phyloP scores from a whole-genome alignment of 345 rosid species.

The Heritiera littoralis region DNA sequence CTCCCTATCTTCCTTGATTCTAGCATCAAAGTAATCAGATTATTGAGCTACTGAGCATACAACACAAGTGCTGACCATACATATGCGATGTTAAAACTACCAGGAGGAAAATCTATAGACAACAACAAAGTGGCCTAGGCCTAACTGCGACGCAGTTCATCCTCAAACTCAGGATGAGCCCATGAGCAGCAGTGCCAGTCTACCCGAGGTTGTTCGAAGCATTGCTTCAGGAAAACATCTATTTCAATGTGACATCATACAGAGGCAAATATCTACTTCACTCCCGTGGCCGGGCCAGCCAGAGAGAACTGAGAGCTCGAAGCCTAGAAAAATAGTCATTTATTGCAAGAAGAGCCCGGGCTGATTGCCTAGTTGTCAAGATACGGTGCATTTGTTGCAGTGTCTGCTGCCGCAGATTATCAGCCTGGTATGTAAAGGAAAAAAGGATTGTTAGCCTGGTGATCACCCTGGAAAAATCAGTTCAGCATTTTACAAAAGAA shows the following conservation, averaged over 20 bases:
- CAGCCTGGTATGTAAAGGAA: conserved; percentile 43
- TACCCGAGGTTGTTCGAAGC: neutral
- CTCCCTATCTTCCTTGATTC: conserved; percentile 23
- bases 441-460: neutral
- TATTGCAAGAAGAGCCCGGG: conserved; percentile 74
- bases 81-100: conserved; percentile 26
- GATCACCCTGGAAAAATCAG: neutral
- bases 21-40: conserved; percentile 26
- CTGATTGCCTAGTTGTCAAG: conserved; percentile 73
- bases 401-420: conserved; percentile 74
- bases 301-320: conserved; percentile 75
- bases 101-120: neutral
- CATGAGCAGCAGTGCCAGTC: neutral
- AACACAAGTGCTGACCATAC: conserved; percentile 26
- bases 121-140: neutral
- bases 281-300: conserved; percentile 76
- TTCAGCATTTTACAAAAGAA: neutral
- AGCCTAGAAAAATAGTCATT: conserved; percentile 69
- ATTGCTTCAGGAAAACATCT: neutral
- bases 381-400: conserved; percentile 71
- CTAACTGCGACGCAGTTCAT: neutral
- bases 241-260: neutral
- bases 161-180: neutral
- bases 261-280: conserved; percentile 18
- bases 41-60: conserved; percentile 32